These are phyloP conservation scores for Plasmodium gonderi DNA, from an alignment of 169 alveolate genomes.

Conservation along the genomic window DNA sequence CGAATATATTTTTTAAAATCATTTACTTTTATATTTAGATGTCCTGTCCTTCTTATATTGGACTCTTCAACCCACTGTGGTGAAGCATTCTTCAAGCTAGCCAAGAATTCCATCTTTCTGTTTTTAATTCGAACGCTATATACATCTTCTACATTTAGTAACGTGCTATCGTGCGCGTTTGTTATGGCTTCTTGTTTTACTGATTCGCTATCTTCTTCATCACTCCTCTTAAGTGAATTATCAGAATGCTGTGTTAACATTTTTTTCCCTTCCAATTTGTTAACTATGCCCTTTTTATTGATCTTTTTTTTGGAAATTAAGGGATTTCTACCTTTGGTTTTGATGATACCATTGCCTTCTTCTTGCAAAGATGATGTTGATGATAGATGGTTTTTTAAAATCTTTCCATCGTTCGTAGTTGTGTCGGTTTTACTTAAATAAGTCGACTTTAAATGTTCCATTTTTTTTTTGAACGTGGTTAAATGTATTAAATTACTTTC, in stretches of 20 bases:
- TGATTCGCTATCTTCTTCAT: conserved; percentile 48
- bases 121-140: conserved; percentile 69
- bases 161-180: conserved; percentile 8
- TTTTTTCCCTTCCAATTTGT: conserved; percentile 48
- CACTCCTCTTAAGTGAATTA: conserved; percentile 39
- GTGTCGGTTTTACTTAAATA: conserved; percentile 33
- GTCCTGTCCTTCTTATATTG: conserved; percentile 61
- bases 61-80: conserved; percentile 74
- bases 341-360: not conserved
- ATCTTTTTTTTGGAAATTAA: conserved; percentile 19
- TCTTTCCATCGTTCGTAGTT: conserved; percentile 14
- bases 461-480: conserved; percentile 58
- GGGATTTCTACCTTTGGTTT: conserved; percentile 44
- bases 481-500: conserved; percentile 76
- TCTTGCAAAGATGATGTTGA: conserved; percentile 27
- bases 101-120: conserved; percentile 64
- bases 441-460: conserved; percentile 49
- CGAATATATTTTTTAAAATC: conserved; percentile 68
- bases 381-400: conserved; percentile 5
- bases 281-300: conserved; percentile 10
- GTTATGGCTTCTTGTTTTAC: conserved; percentile 19
- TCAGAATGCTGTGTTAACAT: conserved; percentile 14
- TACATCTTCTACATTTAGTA: conserved; percentile 72
- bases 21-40: conserved; percentile 67
- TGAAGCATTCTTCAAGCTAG: conserved; percentile 67